phyloP scores from a whole-genome alignment of 108 stramenopile species.

The Discostella pseudostelligera region DNA sequence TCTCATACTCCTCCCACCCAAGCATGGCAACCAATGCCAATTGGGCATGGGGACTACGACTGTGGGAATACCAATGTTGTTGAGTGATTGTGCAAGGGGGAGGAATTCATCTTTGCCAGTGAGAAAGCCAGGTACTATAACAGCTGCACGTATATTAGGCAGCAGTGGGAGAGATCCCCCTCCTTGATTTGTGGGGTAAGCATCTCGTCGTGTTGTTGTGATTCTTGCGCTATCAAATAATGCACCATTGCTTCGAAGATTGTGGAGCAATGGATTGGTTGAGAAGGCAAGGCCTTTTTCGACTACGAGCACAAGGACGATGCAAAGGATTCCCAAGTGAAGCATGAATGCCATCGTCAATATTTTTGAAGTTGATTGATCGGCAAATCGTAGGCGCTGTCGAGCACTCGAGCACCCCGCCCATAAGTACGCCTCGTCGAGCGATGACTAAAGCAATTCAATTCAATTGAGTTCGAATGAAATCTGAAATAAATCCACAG shows the following conservation, averaged over 20 bases:
- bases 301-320: background rate
- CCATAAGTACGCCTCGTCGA: too few species aligned
- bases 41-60: slow-evolving; percentile 69
- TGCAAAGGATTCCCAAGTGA: background rate
- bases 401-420: too few species aligned
- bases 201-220: background rate
- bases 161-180: slow-evolving; percentile 31
- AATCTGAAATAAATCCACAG: too few species aligned
- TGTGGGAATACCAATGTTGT: slow-evolving; percentile 54
- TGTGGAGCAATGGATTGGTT: background rate
- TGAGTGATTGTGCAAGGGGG: slow-evolving; percentile 43
- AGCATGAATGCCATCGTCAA: background rate
- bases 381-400: too few species aligned
- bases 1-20: slow-evolving; percentile 65
- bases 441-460: too few species aligned
- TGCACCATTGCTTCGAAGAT: background rate
- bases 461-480: too few species aligned
- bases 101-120: slow-evolving; percentile 66
- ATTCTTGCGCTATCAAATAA: background rate
- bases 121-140: slow-evolving; percentile 73
- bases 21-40: slow-evolving; percentile 75
- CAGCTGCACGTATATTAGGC: slow-evolving; percentile 54
- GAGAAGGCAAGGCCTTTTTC: background rate
- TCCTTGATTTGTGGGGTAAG: slow-evolving; percentile 1
- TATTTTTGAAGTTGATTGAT: too few species aligned